These are phyloP conservation scores for Domatiomyces globalis DNA, from an alignment of 2,329 filamentous ascomycete genomes.

Conservation along the genomic window DNA sequence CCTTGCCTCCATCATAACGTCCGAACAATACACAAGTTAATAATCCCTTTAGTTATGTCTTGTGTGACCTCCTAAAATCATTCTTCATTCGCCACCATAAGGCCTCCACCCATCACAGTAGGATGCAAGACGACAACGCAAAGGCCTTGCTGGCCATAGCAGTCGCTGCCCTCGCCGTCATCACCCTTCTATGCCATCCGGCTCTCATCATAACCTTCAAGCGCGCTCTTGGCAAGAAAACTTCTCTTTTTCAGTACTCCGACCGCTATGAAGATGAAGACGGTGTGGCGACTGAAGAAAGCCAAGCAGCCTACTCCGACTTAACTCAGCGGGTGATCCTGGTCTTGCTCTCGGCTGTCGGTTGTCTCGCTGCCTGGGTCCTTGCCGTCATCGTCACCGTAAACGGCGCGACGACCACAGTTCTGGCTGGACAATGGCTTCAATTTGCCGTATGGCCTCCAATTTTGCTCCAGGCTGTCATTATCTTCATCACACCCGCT, in stretches of 20 bases:
- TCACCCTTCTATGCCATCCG: conserved; percentile 10
- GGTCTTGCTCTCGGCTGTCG: conserved; percentile 39
- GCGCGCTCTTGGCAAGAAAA: conserved; percentile 4
- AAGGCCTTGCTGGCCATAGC: conserved; percentile 9
- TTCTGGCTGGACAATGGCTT: conserved; percentile 44
- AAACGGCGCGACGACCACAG: conserved; percentile 25
- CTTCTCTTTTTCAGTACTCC: conserved; percentile 6
- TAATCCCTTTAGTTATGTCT: too few species aligned
- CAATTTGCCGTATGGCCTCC: conserved; percentile 44
- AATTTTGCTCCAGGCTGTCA: conserved; percentile 11
- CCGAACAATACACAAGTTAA: too few species aligned
- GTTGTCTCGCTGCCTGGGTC: conserved; percentile 42
- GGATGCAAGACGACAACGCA: conserved; percentile 5
- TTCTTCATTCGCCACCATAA: neutral
- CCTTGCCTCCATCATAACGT: too few species aligned
- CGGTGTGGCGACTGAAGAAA: conserved; percentile 52
- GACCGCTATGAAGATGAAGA: conserved; percentile 54
- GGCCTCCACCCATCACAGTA: neutral
- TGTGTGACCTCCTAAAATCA: too few species aligned
- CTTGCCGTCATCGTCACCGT: conserved; percentile 41
- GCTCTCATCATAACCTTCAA: neutral
- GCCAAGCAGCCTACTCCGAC: conserved; percentile 48
- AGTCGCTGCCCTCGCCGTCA: conserved; percentile 8
- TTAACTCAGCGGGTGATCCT: conserved; percentile 43
- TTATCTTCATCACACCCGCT: conserved; percentile 12